These are phyloP conservation scores for Bryopsis sp. DNA, from an alignment of 139 green algal species.

Conservation along the genomic window DNA sequence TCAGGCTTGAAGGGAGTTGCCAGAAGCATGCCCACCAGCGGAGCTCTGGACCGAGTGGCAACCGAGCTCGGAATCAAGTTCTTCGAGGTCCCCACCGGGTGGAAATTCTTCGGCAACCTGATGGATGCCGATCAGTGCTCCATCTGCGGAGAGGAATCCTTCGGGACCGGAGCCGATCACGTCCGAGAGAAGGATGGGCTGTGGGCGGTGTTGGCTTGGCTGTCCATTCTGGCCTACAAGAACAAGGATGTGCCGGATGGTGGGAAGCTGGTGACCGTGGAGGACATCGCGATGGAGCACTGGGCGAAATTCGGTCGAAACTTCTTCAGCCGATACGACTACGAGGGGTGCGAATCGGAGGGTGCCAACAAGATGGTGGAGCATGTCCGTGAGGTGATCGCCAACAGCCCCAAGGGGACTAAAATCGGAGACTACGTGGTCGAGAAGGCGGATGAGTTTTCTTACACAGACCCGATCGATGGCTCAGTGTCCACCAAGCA, in stretches of 20 bases:
- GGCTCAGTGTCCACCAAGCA: slow-evolving; percentile 83
- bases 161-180: slow-evolving; percentile 94
- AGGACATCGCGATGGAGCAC: slow-evolving; percentile 89
- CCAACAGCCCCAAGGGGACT: slow-evolving; percentile 40
- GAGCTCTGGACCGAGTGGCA: slow-evolving; percentile 91
- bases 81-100: slow-evolving; percentile 96
- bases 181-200: slow-evolving; percentile 97
- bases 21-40: slow-evolving; percentile 93
- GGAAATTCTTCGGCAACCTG: slow-evolving; percentile 99
- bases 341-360: slow-evolving; percentile 76
- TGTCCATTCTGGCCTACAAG: slow-evolving; percentile 77
- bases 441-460: slow-evolving; percentile 88
- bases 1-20: slow-evolving; percentile 92
- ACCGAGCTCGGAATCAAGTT: slow-evolving; percentile 65
- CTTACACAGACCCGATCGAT: slow-evolving; percentile 95
- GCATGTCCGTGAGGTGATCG: slow-evolving; percentile 63
- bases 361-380: slow-evolving; percentile 77
- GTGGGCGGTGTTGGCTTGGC: slow-evolving; percentile 92
- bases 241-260: slow-evolving; percentile 81
- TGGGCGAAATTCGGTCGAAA: slow-evolving; percentile 94
- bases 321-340: slow-evolving; percentile 87
- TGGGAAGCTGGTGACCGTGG: slow-evolving; percentile 69
- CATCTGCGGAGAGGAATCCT: slow-evolving; percentile 96
- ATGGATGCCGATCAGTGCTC: slow-evolving; percentile 92
- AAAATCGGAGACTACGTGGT: slow-evolving; percentile 75